Percentiles rank a stretch among this genome's conserved stretches.
Conservation (phyloP, 2,329 filamentous ascomycete species). For the Thyridium curvatum region DNA sequence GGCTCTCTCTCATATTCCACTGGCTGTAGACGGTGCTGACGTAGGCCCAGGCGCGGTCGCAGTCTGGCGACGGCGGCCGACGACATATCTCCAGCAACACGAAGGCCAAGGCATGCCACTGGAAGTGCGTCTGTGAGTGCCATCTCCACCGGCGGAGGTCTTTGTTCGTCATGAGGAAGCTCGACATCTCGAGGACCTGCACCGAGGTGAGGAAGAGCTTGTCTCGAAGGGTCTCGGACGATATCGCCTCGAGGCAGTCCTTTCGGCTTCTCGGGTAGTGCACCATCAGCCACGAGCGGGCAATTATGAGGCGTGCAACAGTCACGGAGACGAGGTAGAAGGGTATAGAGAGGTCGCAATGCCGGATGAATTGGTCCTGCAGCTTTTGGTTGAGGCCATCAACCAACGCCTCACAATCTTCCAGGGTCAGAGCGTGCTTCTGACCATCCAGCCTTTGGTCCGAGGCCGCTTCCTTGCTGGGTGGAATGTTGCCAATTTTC, state of each 20-base stretch:
- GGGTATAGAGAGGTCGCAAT: slow-evolving; percentile 2
- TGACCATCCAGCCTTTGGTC: no score
- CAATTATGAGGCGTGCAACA: slow-evolving; percentile 3
- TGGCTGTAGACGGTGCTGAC: slow-evolving; percentile 13
- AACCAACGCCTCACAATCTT: slow-evolving; percentile 1
- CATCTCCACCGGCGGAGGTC: slow-evolving; percentile 45
- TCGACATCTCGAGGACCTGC: slow-evolving; percentile 60
- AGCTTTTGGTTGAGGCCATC: slow-evolving; percentile 1
- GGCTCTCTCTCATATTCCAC: background rate
- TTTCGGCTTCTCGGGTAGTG: slow-evolving; percentile 1
- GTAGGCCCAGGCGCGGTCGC: slow-evolving; percentile 44
- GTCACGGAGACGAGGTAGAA: background rate
- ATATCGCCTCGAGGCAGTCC: no score
- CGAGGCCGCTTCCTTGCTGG: background rate
- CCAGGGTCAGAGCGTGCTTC: background rate
- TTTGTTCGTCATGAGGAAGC: slow-evolving; percentile 58
- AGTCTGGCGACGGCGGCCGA: slow-evolving; percentile 41
- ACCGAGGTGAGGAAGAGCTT: slow-evolving; percentile 66
- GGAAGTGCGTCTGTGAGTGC: slow-evolving; percentile 44
- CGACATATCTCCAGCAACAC: slow-evolving; percentile 38
- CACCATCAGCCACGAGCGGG: slow-evolving; percentile 5
- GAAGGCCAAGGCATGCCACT: slow-evolving; percentile 46
- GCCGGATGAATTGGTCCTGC: slow-evolving; percentile 1
- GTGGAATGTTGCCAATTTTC: slow-evolving; percentile 2
- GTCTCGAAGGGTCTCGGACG: slow-evolving; percentile 37